Evolutionary conservation across 192 early-diverging fungal species (phyloP).

Genomic region (Martensiomyces pterosporus): DNA sequence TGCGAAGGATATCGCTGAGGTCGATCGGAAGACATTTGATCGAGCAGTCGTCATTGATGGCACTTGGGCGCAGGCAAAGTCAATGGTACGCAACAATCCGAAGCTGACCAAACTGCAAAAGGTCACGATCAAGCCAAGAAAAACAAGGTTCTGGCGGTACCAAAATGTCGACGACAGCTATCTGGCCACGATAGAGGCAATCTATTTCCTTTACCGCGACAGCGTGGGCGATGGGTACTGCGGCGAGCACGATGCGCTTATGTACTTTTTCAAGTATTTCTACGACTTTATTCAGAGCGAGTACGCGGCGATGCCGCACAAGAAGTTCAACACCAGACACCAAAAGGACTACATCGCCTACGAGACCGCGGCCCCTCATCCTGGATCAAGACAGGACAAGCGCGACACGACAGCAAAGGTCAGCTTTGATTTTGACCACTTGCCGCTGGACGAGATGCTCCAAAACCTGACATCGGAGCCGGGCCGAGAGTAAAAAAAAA

Average conservation of each 20-base stretch:
- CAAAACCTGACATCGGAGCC: too few species aligned
- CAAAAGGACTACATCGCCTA: constrained; percentile 59
- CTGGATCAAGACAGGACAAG: constrained; percentile 8
- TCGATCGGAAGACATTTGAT: constrained; percentile 66
- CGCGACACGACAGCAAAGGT: constrained; percentile 20
- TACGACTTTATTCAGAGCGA: constrained; percentile 80
- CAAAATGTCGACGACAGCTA: constrained; percentile 70
- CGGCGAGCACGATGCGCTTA: constrained; percentile 81
- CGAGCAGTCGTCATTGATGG: constrained; percentile 87
- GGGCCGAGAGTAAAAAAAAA: too few species aligned
- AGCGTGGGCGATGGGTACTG: constrained; percentile 59
- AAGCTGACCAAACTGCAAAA: constrained; percentile 49
- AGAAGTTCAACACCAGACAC: constrained; percentile 55
- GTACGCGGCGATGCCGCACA: constrained; percentile 63
- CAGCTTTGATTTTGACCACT: constrained; percentile 37
- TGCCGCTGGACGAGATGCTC: neutral
- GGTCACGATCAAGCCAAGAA: constrained; percentile 66
- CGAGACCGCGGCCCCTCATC: constrained; percentile 15
- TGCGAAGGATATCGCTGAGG: constrained; percentile 62
- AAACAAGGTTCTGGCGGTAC: constrained; percentile 89
- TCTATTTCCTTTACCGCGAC: constrained; percentile 90
- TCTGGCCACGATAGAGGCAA: constrained; percentile 93
- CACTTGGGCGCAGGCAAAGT: constrained; percentile 87
- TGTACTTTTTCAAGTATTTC: constrained; percentile 90
- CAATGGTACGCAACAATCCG: constrained; percentile 52